Conservation (phyloP, 1,284 basidiomycete genomes). For the Trametes pubescens region DNA sequence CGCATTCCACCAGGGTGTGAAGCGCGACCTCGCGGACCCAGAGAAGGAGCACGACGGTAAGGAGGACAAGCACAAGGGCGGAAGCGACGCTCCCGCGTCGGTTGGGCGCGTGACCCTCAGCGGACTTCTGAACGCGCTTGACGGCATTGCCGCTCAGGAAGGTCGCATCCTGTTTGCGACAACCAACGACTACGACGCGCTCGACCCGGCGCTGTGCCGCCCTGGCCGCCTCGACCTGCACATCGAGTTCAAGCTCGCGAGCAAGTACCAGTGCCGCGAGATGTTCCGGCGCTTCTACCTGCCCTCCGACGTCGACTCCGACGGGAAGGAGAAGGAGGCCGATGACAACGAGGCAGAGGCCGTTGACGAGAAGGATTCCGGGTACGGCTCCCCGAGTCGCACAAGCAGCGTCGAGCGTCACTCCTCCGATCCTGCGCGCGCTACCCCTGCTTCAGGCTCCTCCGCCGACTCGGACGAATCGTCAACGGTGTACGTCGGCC, state of each 20-base stretch:
- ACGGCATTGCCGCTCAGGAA: slow-evolving; percentile 79
- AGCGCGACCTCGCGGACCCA: slow-evolving; percentile 47
- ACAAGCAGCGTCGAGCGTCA: slow-evolving; percentile 8
- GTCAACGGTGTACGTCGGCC: slow-evolving; percentile 38
- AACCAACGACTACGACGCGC: slow-evolving; percentile 71
- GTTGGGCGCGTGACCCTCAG: slow-evolving; percentile 65
- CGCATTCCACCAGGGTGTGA: slow-evolving; percentile 67
- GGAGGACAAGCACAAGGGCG: slow-evolving; percentile 16
- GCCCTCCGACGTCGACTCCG: slow-evolving; percentile 41
- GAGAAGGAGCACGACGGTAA: slow-evolving; percentile 28
- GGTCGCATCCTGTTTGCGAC: slow-evolving; percentile 81
- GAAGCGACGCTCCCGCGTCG: slow-evolving; percentile 22
- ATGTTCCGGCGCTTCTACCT: slow-evolving; percentile 74
- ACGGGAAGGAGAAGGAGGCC: slow-evolving; percentile 22
- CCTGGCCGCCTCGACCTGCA: slow-evolving; percentile 85
- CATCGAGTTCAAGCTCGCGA: slow-evolving; percentile 75
- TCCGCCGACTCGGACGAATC: slow-evolving; percentile 25
- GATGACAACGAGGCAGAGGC: slow-evolving; percentile 17
- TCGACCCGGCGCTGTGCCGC: slow-evolving; percentile 78
- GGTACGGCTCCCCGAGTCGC: slow-evolving; percentile 24
- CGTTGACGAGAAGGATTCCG: slow-evolving; percentile 31
- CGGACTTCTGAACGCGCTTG: slow-evolving; percentile 77
- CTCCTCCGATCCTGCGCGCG: slow-evolving; percentile 13
- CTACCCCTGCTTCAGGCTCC: slow-evolving; percentile 10
- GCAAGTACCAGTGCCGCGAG: slow-evolving; percentile 67